Evolutionary conservation across 1,284 basidiomycete genomes (phyloP).

Genomic region (Spongiforma sp.): DNA sequence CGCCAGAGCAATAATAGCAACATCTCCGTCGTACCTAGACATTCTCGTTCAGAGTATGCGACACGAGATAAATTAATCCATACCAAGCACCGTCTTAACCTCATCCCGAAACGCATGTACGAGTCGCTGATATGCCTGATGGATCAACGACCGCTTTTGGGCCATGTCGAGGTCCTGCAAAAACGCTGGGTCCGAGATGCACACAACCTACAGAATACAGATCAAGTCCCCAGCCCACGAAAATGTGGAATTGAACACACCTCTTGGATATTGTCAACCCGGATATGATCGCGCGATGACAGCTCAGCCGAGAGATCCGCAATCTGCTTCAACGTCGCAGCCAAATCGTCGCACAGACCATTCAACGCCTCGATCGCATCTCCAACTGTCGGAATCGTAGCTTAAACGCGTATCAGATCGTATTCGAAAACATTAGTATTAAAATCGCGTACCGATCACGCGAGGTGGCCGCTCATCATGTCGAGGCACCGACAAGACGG

Average conservation of each 20-base stretch:
- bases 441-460: slow-evolving; percentile 41
- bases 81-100: slow-evolving; percentile 60
- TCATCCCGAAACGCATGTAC: slow-evolving; percentile 48
- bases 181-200: slow-evolving; percentile 56
- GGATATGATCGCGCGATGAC: slow-evolving; percentile 69
- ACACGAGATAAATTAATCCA: slow-evolving; percentile 13
- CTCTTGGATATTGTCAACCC: slow-evolving; percentile 75
- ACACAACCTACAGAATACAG: slow-evolving; percentile 55
- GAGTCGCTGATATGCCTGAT: slow-evolving; percentile 61
- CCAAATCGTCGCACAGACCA: slow-evolving; percentile 63
- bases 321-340: slow-evolving; percentile 68
- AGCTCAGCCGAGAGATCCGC: slow-evolving; percentile 73
- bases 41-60: background rate
- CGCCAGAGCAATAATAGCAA: slow-evolving; percentile 86
- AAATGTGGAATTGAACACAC: slow-evolving; percentile 40
- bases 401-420: slow-evolving; percentile 35
- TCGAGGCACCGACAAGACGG: slow-evolving; percentile 54
- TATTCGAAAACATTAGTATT: background rate
- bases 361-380: slow-evolving; percentile 75
- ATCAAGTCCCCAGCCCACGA: background rate
- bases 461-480: slow-evolving; percentile 50
- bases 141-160: slow-evolving; percentile 69
- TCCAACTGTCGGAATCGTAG: slow-evolving; percentile 78
- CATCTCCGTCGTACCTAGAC: slow-evolving; percentile 79
- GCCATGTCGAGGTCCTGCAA: slow-evolving; percentile 68